A percentile compares a stretch with the other conserved stretches of the same genome.
phyloP scores from a whole-genome alignment of 164 flowering plant genomes.

The Liquidambar formosana region DNA sequence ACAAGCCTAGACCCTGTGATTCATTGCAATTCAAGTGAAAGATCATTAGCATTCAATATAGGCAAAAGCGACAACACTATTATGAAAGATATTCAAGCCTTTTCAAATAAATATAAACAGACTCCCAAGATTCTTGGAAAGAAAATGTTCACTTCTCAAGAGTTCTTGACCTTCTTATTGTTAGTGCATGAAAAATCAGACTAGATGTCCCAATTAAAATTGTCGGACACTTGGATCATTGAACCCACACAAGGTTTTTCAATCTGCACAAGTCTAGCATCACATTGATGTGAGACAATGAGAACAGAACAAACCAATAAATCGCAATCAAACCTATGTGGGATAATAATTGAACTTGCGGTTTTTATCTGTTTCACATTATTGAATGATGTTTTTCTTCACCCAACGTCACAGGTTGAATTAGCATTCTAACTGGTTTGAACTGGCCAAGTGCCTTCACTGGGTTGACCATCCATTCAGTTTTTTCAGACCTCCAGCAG shows the following conservation, averaged over 20 bases:
- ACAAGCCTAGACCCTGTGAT: constrained; percentile 50
- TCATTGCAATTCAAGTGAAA: neutral
- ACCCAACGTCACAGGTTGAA: too few relatives aligned
- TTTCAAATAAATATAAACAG: neutral
- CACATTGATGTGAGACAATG: too few relatives aligned
- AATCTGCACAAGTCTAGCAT: too few relatives aligned
- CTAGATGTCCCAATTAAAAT: neutral
- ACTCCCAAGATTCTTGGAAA: neutral
- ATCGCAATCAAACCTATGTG: too few relatives aligned
- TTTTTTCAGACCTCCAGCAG: too few relatives aligned
- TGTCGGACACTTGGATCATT: neutral
- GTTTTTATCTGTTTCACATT: too few relatives aligned
- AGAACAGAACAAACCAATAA: too few relatives aligned
- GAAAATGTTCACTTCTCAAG: neutral
- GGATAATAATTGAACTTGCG: too few relatives aligned
- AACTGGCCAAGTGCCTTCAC: too few relatives aligned
- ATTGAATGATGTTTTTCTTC: too few relatives aligned
- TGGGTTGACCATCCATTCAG: too few relatives aligned
- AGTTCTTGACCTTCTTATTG: neutral
- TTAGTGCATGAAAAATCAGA: neutral
- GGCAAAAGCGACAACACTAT: neutral
- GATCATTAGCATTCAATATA: neutral
- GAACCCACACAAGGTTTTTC: neutral
- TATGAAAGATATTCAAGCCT: neutral
- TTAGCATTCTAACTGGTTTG: too few relatives aligned